Evolutionary conservation across 2,329 filamentous ascomycete genomes (phyloP), one percentile per base, ranked within the genome.

Genomic region (Colletotrichum acutatum): DNA sequence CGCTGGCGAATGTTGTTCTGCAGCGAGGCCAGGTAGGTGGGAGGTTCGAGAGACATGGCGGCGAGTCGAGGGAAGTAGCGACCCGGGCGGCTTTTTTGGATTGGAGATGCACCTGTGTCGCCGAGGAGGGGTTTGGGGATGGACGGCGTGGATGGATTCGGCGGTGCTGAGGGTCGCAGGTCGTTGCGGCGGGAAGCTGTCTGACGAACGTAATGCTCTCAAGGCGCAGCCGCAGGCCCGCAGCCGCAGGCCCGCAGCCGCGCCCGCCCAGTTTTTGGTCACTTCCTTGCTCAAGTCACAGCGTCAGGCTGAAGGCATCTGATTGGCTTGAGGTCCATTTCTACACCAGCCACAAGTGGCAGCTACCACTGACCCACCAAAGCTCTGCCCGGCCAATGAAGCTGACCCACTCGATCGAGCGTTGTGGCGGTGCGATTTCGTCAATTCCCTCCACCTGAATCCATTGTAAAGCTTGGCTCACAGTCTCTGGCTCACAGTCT

Each of bases 1-100:
- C 97, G 91, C 81, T 94, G 93, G 81, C 97, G 94, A 83, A 98
- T 98, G 88, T 98, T 98, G 90, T 94, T 97, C 87, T 98, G 95
- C 78, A 98, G 90, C 77, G 95, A 96, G 81, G 86, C 85, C 71
- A 91, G 91, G 84, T 98, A 98, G 72, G 94, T 94, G 72, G 95
- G 95, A 78, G 95, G 93, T 82, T 98, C 95, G 83, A 97, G 90
- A 82, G 95, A 96, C 95, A 98, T 98, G 78, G 65, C 78, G 78
- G 65, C 60, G 42, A 26, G 28, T 59, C 30, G 64, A 42, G 59
- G 54, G 34, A 67, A 30, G 30, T 64, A 68, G 71, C 61, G 60
- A 67, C 71, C 66, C 71, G 61, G 63, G 46, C 63, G 67, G 54
- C 62, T 67, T 74, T 28, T 67, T 72, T 30, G 11, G 53, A 56